These are phyloP conservation scores for Orbilia quercus DNA, from an alignment of 2,329 filamentous ascomycete species.

Conservation along the genomic window DNA sequence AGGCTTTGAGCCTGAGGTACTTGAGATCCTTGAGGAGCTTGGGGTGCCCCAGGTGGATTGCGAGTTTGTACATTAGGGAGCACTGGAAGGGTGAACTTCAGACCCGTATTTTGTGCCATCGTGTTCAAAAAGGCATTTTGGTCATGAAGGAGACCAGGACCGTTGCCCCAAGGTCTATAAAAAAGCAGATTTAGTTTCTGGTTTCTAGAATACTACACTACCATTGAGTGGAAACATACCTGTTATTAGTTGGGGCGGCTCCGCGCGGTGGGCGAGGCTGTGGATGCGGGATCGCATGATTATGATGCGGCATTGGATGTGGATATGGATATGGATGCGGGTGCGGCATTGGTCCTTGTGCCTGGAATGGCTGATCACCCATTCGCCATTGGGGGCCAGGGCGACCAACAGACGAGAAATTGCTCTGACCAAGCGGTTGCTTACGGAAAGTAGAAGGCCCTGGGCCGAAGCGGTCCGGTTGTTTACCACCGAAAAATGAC, in stretches of 20 bases:
- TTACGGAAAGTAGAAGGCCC: slow-evolving; percentile 45
- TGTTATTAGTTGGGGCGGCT: not conserved
- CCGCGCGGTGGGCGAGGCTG: slow-evolving; percentile 18
- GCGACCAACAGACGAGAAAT: slow-evolving; percentile 6
- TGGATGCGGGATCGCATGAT: not conserved
- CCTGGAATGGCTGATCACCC: slow-evolving; percentile 5
- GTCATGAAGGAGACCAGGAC: slow-evolving; percentile 16
- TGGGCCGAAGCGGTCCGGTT: not conserved
- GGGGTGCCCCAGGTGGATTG: too few species aligned
- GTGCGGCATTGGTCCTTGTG: not conserved
- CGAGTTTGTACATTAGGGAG: not conserved
- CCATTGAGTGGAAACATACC: not conserved
- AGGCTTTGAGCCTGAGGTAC: not conserved
- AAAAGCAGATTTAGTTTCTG: not conserved
- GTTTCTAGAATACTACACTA: too few species aligned
- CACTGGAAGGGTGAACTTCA: slow-evolving; percentile 6
- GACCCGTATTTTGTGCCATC: slow-evolving; percentile 31
- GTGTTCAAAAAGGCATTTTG: slow-evolving; percentile 36
- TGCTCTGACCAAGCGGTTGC: not conserved
- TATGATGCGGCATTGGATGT: too few species aligned
- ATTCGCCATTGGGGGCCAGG: slow-evolving; percentile 11
- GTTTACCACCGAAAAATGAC: not conserved
- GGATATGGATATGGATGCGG: slow-evolving; percentile 8
- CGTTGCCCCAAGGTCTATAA: slow-evolving; percentile 6
- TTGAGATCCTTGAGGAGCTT: not conserved